These are phyloP conservation scores for Volvox reticuliferus DNA, from an alignment of 139 green algal genomes.

Conservation along the genomic window DNA sequence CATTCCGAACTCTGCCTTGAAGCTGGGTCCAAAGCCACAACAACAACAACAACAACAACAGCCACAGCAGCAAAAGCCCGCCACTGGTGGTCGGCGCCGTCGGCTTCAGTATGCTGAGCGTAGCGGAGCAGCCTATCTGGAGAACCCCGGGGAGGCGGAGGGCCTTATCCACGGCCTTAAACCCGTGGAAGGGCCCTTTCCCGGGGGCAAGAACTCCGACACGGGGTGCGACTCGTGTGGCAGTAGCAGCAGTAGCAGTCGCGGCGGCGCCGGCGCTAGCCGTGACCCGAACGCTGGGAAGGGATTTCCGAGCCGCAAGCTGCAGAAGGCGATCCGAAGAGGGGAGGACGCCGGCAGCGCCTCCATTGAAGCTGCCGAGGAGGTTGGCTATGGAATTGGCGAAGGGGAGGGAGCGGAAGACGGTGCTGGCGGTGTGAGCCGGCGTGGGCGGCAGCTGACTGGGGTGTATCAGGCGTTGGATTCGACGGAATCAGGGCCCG, in stretches of 20 bases:
- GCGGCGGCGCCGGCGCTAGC: background rate
- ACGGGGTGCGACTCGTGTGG: background rate
- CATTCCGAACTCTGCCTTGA: conserved; percentile 26
- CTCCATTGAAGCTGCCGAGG: background rate
- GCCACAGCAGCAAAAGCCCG: background rate
- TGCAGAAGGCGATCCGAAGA: background rate
- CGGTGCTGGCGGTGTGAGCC: background rate
- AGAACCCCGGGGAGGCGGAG: conserved; percentile 26
- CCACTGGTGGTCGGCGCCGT: background rate
- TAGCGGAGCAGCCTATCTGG: background rate
- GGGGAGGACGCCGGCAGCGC: background rate
- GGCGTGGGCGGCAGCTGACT: background rate
- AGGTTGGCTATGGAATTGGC: background rate
- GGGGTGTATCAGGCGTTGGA: conserved; percentile 25
- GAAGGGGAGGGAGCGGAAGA: background rate
- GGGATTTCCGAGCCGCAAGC: background rate
- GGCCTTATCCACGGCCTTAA: conserved; percentile 38
- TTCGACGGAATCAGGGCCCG: conserved; percentile 29
- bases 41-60: background rate
- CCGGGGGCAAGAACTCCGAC: background rate
- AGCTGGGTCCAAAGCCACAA: background rate
- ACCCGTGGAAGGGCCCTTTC: background rate
- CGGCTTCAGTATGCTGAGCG: background rate
- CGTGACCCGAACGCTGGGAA: background rate
- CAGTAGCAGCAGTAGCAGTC: background rate